Evolutionary conservation across 345 rosid genomes (phyloP).

Genomic region (Pugionium cornutum): DNA sequence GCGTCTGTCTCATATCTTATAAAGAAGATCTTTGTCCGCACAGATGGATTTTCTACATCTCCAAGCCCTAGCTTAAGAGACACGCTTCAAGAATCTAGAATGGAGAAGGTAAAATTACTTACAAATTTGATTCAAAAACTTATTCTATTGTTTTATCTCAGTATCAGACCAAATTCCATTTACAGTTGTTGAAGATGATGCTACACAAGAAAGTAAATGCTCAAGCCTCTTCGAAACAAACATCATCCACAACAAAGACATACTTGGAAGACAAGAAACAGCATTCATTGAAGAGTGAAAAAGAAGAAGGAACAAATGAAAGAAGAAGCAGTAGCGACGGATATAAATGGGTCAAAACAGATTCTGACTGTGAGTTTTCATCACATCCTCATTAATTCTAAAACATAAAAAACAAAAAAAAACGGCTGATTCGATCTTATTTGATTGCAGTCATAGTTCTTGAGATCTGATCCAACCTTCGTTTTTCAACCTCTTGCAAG

Average conservation of each 20-base stretch:
- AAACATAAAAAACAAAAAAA: background rate
- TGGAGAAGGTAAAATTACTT: constrained; percentile 72
- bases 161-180: background rate
- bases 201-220: constrained; percentile 74
- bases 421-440: background rate
- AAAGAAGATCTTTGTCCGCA: constrained; percentile 79
- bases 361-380: constrained; percentile 79
- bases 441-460: constrained; percentile 72
- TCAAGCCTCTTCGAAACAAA: constrained; percentile 54
- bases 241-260: constrained; percentile 52
- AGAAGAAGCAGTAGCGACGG: constrained; percentile 52
- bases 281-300: constrained; percentile 38
- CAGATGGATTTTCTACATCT: constrained; percentile 52
- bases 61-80: constrained; percentile 67
- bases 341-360: constrained; percentile 88
- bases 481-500: background rate
- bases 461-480: constrained; percentile 53
- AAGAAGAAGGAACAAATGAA: constrained; percentile 44
- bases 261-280: constrained; percentile 50
- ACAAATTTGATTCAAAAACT: background rate
- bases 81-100: constrained; percentile 77
- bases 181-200: constrained; percentile 76
- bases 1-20: constrained; percentile 73
- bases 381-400: background rate
- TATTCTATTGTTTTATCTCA: background rate